Evolutionary conservation across 2,329 filamentous ascomycete genomes (phyloP).

Genomic region (Phaeophleospora eucalypticola): DNA sequence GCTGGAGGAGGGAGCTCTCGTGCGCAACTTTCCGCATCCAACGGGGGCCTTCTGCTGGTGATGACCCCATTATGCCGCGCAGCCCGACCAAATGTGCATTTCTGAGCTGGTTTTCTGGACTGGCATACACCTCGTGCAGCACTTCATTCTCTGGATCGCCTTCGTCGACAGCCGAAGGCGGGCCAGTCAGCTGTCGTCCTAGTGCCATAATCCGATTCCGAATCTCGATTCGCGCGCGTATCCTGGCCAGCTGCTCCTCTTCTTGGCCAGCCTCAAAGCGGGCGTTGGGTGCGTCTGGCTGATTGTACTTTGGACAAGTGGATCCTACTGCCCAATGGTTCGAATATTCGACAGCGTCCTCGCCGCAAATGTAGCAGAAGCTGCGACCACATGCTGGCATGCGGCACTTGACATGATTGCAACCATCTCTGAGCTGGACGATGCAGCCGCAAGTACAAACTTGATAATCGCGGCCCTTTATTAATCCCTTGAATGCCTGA

Average conservation of each 20-base stretch:
- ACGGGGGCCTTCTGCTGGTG: too few relatives aligned
- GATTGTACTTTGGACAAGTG: not conserved
- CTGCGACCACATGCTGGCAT: not conserved
- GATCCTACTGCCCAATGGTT: slow-evolving; percentile 1
- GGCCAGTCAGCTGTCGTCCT: too few relatives aligned
- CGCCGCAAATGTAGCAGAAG: slow-evolving; percentile 11
- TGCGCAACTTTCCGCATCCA: too few relatives aligned
- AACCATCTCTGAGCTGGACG: slow-evolving; percentile 6
- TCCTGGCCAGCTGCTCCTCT: not conserved
- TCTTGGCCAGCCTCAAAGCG: not conserved
- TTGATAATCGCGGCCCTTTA: slow-evolving; percentile 3
- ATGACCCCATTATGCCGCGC: too few relatives aligned
- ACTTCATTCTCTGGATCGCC: not conserved
- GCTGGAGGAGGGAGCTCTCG: too few relatives aligned
- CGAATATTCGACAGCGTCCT: not conserved
- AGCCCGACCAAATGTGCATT: too few relatives aligned
- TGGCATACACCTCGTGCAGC: not conserved
- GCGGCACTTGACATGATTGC: slow-evolving; percentile 7
- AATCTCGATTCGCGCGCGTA: not conserved
- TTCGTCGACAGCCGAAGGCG: not conserved
- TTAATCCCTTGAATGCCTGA: not conserved
- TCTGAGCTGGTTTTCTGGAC: not conserved
- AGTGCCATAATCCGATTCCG: too few relatives aligned
- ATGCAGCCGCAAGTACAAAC: slow-evolving; percentile 18
- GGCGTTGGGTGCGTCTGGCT: not conserved